These are phyloP conservation scores for Agrocybe praecox DNA, from an alignment of 768 basidiomycete genomes.

Conservation along the genomic window DNA sequence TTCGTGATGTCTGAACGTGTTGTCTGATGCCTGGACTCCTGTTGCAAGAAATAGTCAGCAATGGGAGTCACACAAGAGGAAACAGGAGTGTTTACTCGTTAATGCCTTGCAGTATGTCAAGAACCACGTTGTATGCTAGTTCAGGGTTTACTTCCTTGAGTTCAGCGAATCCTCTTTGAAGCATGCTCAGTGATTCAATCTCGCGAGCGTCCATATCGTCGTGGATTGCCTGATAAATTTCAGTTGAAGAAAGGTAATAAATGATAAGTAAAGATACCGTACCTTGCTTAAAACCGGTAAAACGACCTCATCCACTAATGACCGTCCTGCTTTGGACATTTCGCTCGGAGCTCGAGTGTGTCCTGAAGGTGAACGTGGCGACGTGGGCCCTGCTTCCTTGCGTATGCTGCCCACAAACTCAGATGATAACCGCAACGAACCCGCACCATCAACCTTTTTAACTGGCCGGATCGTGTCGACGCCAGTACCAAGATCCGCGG, in stretches of 20 bases:
- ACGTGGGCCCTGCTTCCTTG: conserved; percentile 52
- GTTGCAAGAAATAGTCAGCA: conserved; percentile 4
- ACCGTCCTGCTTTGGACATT: conserved; percentile 60
- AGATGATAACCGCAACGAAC: conserved; percentile 74
- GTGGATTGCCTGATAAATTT: conserved; percentile 55
- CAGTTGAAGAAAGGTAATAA: not conserved
- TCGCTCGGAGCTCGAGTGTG: conserved; percentile 60
- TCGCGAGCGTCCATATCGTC: conserved; percentile 90
- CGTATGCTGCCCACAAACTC: conserved; percentile 81
- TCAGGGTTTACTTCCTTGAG: conserved; percentile 82
- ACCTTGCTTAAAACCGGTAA: conserved; percentile 80
- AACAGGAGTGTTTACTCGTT: conserved; percentile 64
- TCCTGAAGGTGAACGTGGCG: conserved; percentile 47
- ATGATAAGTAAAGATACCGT: conserved; percentile 21
- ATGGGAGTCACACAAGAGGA: not conserved
- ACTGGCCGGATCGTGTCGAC: conserved; percentile 91
- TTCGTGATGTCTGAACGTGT: conserved; percentile 79
- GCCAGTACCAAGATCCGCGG: conserved; percentile 86
- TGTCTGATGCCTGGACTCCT: conserved; percentile 82
- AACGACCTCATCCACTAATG: conserved; percentile 83
- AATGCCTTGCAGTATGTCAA: conserved; percentile 88
- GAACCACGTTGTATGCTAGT: conserved; percentile 83
- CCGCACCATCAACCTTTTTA: conserved; percentile 84
- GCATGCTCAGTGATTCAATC: conserved; percentile 87
- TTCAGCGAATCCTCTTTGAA: conserved; percentile 88